A percentile compares a stretch with the other conserved stretches of the same genome.
Conservation (phyloP, 192 early-diverging fungal genomes). For the Entrophospora sp. region DNA sequence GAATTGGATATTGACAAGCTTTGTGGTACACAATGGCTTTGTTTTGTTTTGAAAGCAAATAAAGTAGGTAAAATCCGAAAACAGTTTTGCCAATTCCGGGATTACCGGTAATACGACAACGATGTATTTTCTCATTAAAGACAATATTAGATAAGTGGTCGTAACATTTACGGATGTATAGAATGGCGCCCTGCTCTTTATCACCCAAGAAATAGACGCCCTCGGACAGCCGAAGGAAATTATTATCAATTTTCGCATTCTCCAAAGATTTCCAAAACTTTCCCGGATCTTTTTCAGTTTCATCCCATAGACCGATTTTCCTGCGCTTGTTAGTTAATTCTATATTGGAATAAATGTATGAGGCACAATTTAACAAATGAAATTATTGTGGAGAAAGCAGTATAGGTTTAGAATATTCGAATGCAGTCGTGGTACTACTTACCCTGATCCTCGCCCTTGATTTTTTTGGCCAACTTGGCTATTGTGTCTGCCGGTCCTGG, state of each 20-base stretch:
- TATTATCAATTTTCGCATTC: background rate
- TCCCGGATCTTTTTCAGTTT: background rate
- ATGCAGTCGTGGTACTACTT: no score
- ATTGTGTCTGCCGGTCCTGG: no score
- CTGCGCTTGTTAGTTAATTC: no score
- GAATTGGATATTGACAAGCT: background rate
- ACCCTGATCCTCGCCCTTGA: no score
- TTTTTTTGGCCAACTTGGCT: no score
- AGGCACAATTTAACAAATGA: no score
- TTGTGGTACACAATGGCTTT: background rate
- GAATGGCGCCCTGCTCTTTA: background rate
- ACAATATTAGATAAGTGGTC: background rate
- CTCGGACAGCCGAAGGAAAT: background rate
- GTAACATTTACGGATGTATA: slow-evolving; percentile 15
- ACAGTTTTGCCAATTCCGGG: slow-evolving; percentile 12
- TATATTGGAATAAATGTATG: no score
- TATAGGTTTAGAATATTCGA: no score
- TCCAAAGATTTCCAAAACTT: slow-evolving; percentile 3
- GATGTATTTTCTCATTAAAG: background rate
- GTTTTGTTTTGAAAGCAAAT: background rate
- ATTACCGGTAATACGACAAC: slow-evolving; percentile 11
- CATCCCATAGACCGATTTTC: no score
- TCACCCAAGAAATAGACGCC: background rate
- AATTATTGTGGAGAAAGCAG: no score
- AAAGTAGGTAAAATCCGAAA: slow-evolving; percentile 10